Base-by-base conservation (phyloP, 2,329 filamentous ascomycete genomes). In the Volutella citrinella region DNA sequence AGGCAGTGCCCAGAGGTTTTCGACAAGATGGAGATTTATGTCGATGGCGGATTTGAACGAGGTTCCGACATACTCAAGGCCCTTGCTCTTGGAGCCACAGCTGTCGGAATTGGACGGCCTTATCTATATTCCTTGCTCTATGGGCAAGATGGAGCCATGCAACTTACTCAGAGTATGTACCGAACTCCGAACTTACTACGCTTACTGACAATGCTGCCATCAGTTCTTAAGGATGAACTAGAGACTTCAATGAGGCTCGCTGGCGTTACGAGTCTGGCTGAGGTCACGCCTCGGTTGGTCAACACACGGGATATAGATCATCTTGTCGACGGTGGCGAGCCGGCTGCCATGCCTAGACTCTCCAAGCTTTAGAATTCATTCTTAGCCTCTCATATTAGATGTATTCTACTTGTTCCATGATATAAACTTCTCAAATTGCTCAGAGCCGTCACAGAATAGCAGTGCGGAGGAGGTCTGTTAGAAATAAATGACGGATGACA, bases 21-120 rank as follows among this genome's bases (percentile, higher is more conserved):
- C 39, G 60, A 60, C 24, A 57, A 55, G 28, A 60, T 76, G 49
- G 70, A 76, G 40, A 59, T 76, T 1, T 71, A 70, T 31, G 59
- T 75, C 16, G 72, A 76, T 36, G 69, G 71, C 16, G 72, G 71
- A 2, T 66, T 76, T 36, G 63, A 65, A 14, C 61, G 72, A n/a
- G 72, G 72, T 0, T 68, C 67, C 1, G 72, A 76, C 43, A 66
- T 76, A 13, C 58, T 76, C 22, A 76, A 76, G 42, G 68, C 68
- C 12, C 50, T 76, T 6, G 68, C 66, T 26, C 53, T 76, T 2
- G 72, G 72, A 6, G 72, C 71, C 6, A 72, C 65, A 4, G 69
- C 70, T n/a, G 72, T 74, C 5, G 70, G 72, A 0, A 64, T 76
- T 44, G 72, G 72, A 1, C 56, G 72, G 21, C 70, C 69, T 24